phyloP scores from a whole-genome alignment of 805 yeast genomes.

The Candida peoriensis region DNA sequence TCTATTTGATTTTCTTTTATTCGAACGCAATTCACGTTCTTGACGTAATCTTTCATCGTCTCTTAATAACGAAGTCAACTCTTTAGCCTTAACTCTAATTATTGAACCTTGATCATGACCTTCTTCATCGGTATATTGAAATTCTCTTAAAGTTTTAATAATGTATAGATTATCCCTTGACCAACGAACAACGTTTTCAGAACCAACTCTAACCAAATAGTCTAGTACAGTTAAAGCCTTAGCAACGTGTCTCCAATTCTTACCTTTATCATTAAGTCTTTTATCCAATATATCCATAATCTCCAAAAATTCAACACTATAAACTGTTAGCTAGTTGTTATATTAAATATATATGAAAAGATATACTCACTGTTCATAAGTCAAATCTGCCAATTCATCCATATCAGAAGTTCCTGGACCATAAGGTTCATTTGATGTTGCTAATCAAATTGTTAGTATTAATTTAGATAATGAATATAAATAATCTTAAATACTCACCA shows the following conservation, averaged over 20 bases:
- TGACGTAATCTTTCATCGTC: conserved; percentile 77
- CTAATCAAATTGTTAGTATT: conserved; percentile 25
- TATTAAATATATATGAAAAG: background rate
- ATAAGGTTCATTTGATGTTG: conserved; percentile 81
- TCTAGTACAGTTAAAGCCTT: conserved; percentile 88
- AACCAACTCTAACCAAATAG: conserved; percentile 77
- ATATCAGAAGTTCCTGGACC: conserved; percentile 80
- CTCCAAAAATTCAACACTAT: conserved; percentile 67
- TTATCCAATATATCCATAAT: conserved; percentile 93
- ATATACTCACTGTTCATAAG: conserved; percentile 45
- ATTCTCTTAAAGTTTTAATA: conserved; percentile 86
- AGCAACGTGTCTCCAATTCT: conserved; percentile 95
- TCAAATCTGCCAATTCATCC: conserved; percentile 76
- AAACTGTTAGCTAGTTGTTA: conserved; percentile 4
- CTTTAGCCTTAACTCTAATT: conserved; percentile 86
- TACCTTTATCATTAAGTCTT: conserved; percentile 91
- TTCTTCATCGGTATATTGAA: conserved; percentile 71
- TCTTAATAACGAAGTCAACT: conserved; percentile 68
- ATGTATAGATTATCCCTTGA: conserved; percentile 82
- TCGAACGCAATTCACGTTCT: conserved; percentile 49
- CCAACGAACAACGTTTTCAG: conserved; percentile 89
- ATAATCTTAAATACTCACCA: conserved; percentile 19
- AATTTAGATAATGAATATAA: background rate
- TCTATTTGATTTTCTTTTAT: conserved; percentile 33
- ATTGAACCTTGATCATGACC: conserved; percentile 86